Percentiles rank a stretch among this genome's conserved stretches.
Evolutionary conservation across 2,329 filamentous ascomycete genomes (phyloP).

Genomic region (Claviceps humidiphila): DNA sequence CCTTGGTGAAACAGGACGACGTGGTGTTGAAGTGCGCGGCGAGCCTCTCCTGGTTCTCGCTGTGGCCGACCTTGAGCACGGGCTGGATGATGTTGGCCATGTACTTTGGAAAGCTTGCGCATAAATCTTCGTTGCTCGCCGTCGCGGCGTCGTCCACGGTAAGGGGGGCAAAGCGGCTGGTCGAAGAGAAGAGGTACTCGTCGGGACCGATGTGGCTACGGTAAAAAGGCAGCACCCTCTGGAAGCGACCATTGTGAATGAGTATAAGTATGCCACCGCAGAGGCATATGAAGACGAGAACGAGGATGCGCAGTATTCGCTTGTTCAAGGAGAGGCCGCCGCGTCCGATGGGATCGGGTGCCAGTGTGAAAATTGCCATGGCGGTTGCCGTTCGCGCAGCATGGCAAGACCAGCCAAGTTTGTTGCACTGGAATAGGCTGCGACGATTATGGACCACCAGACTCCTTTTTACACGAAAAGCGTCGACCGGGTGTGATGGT

Average conservation of each 20-base stretch:
- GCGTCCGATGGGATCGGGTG: constrained; percentile 4
- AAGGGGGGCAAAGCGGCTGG: constrained; percentile 18
- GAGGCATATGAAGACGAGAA: constrained; percentile 12
- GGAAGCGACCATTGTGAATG: neutral
- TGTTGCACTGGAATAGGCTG: neutral
- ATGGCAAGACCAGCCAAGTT: neutral
- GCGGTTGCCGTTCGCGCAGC: neutral
- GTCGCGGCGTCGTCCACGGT: constrained; percentile 12
- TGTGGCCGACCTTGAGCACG: constrained; percentile 21
- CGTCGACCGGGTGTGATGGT: no score
- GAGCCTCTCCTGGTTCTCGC: constrained; percentile 10
- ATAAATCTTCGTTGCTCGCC: constrained; percentile 16
- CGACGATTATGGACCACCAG: neutral
- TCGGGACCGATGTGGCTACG: constrained; percentile 13
- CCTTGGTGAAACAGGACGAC: constrained; percentile 33
- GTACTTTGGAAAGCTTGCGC: constrained; percentile 19
- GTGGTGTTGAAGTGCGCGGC: constrained; percentile 36
- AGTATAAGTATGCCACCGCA: constrained; percentile 7
- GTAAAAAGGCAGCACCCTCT: constrained; percentile 7
- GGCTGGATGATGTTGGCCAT: constrained; percentile 19
- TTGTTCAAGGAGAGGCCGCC: constrained; percentile 16
- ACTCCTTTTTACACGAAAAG: no score
- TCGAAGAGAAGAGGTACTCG: constrained; percentile 16
- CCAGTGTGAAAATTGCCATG: constrained; percentile 3
- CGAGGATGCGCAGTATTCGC: constrained; percentile 18